Conservation (phyloP, 225 moss, liverwort and hornwort species). For the Antitrichia curtipendula region DNA sequence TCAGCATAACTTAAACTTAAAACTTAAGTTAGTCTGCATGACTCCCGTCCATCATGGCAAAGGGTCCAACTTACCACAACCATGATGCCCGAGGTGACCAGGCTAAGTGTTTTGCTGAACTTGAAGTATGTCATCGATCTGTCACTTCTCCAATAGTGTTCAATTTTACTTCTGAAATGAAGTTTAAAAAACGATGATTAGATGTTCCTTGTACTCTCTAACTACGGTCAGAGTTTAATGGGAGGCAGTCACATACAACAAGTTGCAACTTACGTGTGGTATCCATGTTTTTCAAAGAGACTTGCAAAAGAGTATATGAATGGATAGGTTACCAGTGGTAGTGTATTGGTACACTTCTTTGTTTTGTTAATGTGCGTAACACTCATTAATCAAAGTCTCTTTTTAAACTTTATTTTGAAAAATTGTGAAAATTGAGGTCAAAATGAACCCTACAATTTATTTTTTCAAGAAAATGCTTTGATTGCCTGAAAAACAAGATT, state of each 20-base stretch:
- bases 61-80: fast-evolving
- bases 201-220: background rate
- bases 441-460: no score
- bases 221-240: background rate
- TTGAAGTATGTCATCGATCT: background rate
- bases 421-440: no score
- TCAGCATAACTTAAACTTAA: background rate
- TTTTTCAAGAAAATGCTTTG: no score
- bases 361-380: fast-evolving
- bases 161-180: background rate
- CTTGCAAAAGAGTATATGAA: background rate
- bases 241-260: background rate
- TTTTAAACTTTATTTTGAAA: no score
- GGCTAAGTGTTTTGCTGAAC: background rate
- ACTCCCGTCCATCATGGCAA: background rate
- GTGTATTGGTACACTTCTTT: background rate
- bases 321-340: fast-evolving
- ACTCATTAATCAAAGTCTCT: background rate
- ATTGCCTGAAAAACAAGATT: no score
- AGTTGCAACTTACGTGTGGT: no score
- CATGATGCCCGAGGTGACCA: no score
- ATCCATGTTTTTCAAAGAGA: background rate
- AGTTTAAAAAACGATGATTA: background rate
- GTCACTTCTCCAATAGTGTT: background rate
- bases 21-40: background rate